A percentile compares a stretch with the other conserved stretches of the same genome.
Conservation (phyloP, 1,284 basidiomycete genomes). For the Inonotus hispidus region DNA sequence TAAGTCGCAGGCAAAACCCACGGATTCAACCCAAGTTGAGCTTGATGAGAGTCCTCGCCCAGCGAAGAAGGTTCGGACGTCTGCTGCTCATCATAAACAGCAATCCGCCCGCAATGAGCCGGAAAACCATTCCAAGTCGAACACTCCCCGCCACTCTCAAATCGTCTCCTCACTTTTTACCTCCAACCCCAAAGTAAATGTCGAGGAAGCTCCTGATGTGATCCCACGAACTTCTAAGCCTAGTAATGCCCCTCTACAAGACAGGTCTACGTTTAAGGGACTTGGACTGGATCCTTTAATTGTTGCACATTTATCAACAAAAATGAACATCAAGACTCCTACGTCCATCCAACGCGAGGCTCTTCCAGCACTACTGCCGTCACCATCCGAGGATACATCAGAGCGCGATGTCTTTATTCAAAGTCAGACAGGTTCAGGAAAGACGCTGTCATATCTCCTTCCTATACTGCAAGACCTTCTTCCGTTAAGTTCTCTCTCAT, state of each 20-base stretch:
- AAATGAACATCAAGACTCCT: conserved; percentile 82
- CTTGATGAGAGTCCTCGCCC: conserved; percentile 25
- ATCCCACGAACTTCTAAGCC: conserved; percentile 41
- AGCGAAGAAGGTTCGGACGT: conserved; percentile 37
- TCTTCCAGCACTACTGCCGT: conserved; percentile 66
- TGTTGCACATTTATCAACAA: conserved; percentile 70
- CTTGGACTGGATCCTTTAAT: conserved; percentile 82
- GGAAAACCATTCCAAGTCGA: conserved; percentile 22
- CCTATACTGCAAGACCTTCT: conserved; percentile 95
- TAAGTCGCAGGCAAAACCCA: conserved; percentile 2
- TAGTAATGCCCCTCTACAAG: conserved; percentile 78
- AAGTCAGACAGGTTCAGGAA: conserved; percentile 97
- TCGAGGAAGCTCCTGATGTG: conserved; percentile 29
- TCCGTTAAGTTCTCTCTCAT: conserved; percentile 80
- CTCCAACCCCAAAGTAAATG: conserved; percentile 65
- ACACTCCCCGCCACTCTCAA: conserved; percentile 46
- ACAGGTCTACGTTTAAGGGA: conserved; percentile 69
- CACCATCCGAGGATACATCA: conserved; percentile 33
- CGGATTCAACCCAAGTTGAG: not conserved
- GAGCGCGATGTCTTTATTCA: conserved; percentile 89
- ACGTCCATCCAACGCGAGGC: conserved; percentile 88
- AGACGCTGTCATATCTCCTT: conserved; percentile 91
- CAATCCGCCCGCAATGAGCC: conserved; percentile 18
- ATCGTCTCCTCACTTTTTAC: conserved; percentile 92
- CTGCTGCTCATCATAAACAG: conserved; percentile 23